These are phyloP conservation scores for Fusarium austroafricanum DNA, from an alignment of 2,329 filamentous ascomycete genomes.

Conservation along the genomic window DNA sequence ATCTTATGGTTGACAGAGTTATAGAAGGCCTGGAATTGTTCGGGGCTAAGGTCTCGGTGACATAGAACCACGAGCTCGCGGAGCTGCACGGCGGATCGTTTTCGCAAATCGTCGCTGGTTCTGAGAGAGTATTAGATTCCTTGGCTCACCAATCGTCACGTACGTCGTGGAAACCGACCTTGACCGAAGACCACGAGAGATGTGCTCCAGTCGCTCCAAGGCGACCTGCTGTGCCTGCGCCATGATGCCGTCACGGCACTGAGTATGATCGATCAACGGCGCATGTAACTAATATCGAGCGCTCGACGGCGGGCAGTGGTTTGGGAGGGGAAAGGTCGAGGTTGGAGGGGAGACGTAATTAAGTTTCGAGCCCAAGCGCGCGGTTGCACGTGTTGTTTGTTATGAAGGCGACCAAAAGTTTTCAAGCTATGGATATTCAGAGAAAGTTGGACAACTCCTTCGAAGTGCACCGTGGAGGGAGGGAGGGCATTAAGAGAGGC, in stretches of 20 bases:
- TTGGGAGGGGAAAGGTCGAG: constrained; percentile 8
- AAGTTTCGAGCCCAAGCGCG: constrained; percentile 28
- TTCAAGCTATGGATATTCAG: constrained; percentile 1
- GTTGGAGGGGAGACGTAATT: constrained; percentile 14
- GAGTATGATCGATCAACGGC: constrained; percentile 37
- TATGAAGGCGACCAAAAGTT: neutral
- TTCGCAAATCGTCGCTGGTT: constrained; percentile 61
- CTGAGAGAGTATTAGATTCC: constrained; percentile 44
- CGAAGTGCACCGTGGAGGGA: constrained; percentile 27
- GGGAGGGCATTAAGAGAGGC: constrained; percentile 30
- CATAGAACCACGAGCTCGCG: constrained; percentile 66
- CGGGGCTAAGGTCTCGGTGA: constrained; percentile 79
- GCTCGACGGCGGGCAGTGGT: constrained; percentile 11
- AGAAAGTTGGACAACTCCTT: constrained; percentile 20
- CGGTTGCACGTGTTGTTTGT: constrained; percentile 26
- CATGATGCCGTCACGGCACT: constrained; percentile 51
- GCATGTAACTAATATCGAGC: constrained; percentile 45
- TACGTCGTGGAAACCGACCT: constrained; percentile 55
- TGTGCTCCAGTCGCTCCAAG: constrained; percentile 65
- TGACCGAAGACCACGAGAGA: constrained; percentile 66
- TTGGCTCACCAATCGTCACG: neutral
- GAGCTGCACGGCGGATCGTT: constrained; percentile 65
- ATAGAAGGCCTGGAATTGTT: constrained; percentile 76
- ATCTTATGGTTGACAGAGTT: constrained; percentile 68
- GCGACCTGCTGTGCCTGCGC: constrained; percentile 64